Evolutionary conservation across 2,329 filamentous ascomycete species (phyloP).

Genomic region (Onygenales sp.): DNA sequence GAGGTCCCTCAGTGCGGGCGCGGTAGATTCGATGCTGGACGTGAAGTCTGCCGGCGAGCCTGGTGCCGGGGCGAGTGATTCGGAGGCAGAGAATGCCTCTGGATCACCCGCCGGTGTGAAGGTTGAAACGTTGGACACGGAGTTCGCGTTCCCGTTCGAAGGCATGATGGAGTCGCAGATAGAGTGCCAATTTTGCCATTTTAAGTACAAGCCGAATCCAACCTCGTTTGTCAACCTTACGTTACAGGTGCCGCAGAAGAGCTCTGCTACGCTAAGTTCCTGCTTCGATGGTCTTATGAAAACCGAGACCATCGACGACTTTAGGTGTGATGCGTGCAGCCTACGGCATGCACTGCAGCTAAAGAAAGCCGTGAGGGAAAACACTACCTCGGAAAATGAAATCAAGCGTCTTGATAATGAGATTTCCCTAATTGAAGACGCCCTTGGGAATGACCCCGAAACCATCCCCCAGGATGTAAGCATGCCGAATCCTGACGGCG

Average conservation of each 20-base stretch:
- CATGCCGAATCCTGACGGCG: conserved; percentile 63
- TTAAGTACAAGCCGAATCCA: conserved; percentile 73
- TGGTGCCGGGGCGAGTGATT: conserved; percentile 23
- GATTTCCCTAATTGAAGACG: conserved; percentile 56
- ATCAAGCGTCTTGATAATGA: conserved; percentile 45
- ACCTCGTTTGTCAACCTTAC: conserved; percentile 89
- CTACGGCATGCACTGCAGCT: conserved; percentile 66
- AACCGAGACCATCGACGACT: conserved; percentile 92
- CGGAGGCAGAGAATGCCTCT: conserved; percentile 22
- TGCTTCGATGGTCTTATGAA: conserved; percentile 95
- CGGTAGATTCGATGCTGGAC: background rate
- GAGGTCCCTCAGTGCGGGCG: background rate
- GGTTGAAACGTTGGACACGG: conserved; percentile 33
- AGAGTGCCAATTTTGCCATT: conserved; percentile 81
- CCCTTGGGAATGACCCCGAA: conserved; percentile 76
- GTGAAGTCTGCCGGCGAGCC: conserved; percentile 6
- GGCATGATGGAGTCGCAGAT: conserved; percentile 90
- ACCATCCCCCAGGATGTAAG: conserved; percentile 59
- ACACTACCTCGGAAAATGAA: conserved; percentile 44
- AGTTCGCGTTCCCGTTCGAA: conserved; percentile 68
- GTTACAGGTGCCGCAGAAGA: conserved; percentile 76
- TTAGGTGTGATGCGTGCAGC: conserved; percentile 87
- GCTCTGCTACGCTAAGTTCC: conserved; percentile 67
- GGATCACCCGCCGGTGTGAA: conserved; percentile 13
- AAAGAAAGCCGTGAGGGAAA: conserved; percentile 51